Evolutionary conservation across 768 basidiomycete species (phyloP).

Genomic region (Coprinopsis cinerea): DNA sequence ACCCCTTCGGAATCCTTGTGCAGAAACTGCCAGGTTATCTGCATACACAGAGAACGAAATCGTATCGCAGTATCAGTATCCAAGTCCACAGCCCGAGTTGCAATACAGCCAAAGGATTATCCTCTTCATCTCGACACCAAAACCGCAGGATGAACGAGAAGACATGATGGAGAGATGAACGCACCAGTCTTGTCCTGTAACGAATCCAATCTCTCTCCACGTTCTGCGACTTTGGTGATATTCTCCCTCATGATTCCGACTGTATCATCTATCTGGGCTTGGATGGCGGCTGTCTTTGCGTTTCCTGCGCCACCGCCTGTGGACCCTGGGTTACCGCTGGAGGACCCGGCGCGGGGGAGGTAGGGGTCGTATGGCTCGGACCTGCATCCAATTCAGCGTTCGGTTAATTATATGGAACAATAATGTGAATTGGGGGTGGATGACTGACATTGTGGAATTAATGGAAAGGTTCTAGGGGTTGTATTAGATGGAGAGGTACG

Average conservation of each 20-base stretch:
- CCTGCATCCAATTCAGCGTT: constrained; percentile 49
- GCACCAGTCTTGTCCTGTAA: constrained; percentile 97
- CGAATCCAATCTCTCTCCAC: constrained; percentile 90
- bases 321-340: constrained; percentile 43
- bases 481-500: too few relatives aligned
- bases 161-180: constrained; percentile 22
- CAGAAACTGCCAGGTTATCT: constrained; percentile 97
- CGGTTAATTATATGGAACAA: not conserved
- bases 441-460: not conserved
- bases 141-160: not conserved
- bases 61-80: not conserved
- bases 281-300: constrained; percentile 89
- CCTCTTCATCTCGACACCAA: too few relatives aligned
- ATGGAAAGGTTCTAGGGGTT: too few relatives aligned
- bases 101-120: too few relatives aligned
- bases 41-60: constrained; percentile 5
- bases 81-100: not conserved
- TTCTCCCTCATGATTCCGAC: constrained; percentile 98
- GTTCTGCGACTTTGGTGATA: constrained; percentile 91
- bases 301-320: constrained; percentile 45
- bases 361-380: constrained; percentile 99
- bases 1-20: constrained; percentile 97
- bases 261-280: constrained; percentile 95
- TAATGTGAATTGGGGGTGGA: not conserved
- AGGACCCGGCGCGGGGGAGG: constrained; percentile 77